Conservation (phyloP, 768 basidiomycete species). For the Astraeus odoratus region DNA sequence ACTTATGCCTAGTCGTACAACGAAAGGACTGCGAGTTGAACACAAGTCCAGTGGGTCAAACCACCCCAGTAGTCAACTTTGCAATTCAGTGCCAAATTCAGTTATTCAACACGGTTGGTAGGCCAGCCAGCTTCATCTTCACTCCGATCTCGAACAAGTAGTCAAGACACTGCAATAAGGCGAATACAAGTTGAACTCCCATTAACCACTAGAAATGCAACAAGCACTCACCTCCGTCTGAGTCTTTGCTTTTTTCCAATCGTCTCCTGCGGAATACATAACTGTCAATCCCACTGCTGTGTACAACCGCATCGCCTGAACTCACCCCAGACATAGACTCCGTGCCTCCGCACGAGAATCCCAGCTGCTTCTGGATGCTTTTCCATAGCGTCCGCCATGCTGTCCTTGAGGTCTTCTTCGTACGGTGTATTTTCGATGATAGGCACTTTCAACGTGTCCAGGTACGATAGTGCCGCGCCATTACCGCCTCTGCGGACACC, state of each 20-base stretch:
- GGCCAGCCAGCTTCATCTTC: slow-evolving; percentile 65
- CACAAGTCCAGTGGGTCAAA: too few species aligned
- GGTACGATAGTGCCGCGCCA: slow-evolving; percentile 71
- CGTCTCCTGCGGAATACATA: slow-evolving; percentile 33
- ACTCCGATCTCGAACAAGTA: slow-evolving; percentile 87
- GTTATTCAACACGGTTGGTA: slow-evolving; percentile 39
- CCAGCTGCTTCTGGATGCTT: slow-evolving; percentile 74
- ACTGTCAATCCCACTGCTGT: slow-evolving; percentile 1
- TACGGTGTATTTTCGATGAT: slow-evolving; percentile 90
- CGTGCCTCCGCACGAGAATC: slow-evolving; percentile 71
- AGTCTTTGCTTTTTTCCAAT: slow-evolving; percentile 88
- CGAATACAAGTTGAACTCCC: slow-evolving; percentile 3
- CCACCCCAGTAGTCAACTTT: too few species aligned
- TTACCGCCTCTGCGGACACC: slow-evolving; percentile 73
- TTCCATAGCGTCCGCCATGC: slow-evolving; percentile 82
- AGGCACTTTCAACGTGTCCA: slow-evolving; percentile 78
- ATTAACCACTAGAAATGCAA: neutral
- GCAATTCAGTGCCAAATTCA: too few species aligned
- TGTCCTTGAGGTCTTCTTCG: slow-evolving; percentile 83
- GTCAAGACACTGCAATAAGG: slow-evolving; percentile 61
- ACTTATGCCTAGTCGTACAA: too few species aligned
- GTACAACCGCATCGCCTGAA: too few species aligned
- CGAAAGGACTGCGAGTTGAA: too few species aligned
- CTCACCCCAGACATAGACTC: slow-evolving; percentile 82
- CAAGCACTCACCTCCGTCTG: slow-evolving; percentile 61